phyloP scores from a whole-genome alignment of 345 rosid species.

The Aegle marmelos region DNA sequence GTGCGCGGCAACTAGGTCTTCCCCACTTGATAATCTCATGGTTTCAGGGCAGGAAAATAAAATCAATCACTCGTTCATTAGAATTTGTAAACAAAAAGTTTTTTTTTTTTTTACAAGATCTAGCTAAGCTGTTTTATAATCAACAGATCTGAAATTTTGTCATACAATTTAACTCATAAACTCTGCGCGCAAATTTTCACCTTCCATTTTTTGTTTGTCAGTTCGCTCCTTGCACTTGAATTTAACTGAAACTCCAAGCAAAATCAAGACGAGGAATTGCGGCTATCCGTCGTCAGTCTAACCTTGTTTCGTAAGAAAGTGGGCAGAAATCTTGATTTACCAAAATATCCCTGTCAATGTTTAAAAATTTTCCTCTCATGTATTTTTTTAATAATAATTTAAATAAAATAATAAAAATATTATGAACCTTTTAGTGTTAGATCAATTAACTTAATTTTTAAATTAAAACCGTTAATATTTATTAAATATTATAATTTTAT shows the following conservation, averaged over 20 bases:
- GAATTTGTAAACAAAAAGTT: not conserved
- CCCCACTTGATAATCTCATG: slow-evolving; percentile 43
- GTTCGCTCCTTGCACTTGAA: not conserved
- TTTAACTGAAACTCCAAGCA: too few species aligned
- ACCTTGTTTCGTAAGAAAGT: not conserved
- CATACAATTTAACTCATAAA: not conserved
- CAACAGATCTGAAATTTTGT: slow-evolving; percentile 1
- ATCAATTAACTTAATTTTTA: too few species aligned
- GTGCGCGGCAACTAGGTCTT: slow-evolving; percentile 35
- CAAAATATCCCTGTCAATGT: not conserved
- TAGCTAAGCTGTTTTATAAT: not conserved
- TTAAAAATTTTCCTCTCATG: too few species aligned
- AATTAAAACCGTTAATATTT: too few species aligned
- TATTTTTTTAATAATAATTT: too few species aligned
- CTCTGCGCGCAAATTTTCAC: not conserved
- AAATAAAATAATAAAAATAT: too few species aligned
- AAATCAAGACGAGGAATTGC: not conserved
- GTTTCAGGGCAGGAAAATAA: not conserved
- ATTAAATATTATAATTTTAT: too few species aligned
- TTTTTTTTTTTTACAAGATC: not conserved
- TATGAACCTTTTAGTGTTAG: too few species aligned
- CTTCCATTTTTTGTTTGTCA: not conserved
- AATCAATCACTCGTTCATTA: not conserved
- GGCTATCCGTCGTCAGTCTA: not conserved
- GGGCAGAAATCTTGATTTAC: not conserved